Conservation (phyloP, 176 grass and related monocot genomes). For the Dactylis glomerata region DNA sequence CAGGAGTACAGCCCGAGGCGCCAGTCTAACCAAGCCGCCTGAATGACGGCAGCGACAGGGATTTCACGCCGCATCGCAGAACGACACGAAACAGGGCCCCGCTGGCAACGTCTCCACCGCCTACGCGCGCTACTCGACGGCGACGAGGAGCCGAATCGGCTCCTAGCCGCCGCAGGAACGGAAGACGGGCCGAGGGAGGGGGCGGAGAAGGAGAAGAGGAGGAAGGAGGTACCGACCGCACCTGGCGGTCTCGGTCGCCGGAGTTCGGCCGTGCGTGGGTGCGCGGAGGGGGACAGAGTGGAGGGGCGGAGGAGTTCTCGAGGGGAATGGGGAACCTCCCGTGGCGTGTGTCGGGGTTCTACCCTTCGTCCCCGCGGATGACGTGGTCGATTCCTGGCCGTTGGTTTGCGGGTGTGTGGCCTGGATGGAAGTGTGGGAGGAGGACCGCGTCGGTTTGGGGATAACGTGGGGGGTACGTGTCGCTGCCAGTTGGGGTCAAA, state of each 20-base stretch:
- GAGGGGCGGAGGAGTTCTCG: not conserved
- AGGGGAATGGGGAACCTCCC: not conserved
- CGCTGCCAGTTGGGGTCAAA: too few species aligned
- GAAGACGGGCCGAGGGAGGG: not conserved
- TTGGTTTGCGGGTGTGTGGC: not conserved
- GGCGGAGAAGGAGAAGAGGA: not conserved
- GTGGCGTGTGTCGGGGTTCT: not conserved
- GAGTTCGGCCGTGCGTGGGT: not conserved
- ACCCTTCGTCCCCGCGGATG: not conserved
- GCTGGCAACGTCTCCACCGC: not conserved
- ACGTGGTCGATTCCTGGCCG: not conserved
- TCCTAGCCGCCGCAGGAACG: not conserved
- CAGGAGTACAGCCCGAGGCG: not conserved
- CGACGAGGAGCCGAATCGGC: not conserved
- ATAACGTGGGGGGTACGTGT: too few species aligned
- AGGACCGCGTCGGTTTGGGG: too few species aligned
- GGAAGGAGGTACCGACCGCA: not conserved
- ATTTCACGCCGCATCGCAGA: not conserved
- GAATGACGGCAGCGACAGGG: not conserved
- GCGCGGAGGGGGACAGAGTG: not conserved
- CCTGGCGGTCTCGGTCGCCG: not conserved
- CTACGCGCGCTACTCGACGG: not conserved
- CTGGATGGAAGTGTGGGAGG: too few species aligned
- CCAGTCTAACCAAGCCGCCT: not conserved
- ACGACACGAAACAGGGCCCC: not conserved